Evolutionary conservation across 805 yeast species (phyloP), one percentile per base, ranked within the genome.

Genomic region (Metschnikowia henanensis): DNA sequence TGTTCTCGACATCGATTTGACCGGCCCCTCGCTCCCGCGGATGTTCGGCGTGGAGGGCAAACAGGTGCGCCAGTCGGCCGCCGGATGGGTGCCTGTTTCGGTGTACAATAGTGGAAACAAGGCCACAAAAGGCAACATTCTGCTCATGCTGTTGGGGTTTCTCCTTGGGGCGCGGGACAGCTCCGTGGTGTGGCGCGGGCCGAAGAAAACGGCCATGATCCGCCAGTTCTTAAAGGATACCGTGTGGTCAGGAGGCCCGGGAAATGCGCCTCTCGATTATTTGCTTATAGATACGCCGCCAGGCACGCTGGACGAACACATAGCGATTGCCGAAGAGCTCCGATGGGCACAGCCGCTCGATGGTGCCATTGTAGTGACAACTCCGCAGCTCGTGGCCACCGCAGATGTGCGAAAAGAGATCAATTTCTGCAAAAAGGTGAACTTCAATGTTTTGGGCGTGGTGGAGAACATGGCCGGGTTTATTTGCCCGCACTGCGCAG

Each of bases 101-200:
- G 74, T 71, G 12, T 60, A 59, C 47, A 30, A 39, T 22, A 22
- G 19, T 17, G 33, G 9, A 7, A 40, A 23, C 13, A 40, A 49
- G 34, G 28, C 44, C 43, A 64, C 21, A 64, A 75, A 45, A 58
- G 79, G 58, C 4, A 57, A 40, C 39, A 65, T 92, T 10, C 75
- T 79, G 21, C 76, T 91, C 35, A 89, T 92, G 85, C 87, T 96
- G 3, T 64, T 94, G 12, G 99, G 98, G 6, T 94, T 94, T 60
- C 65, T 94, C 39, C 66, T 94, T 6, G 83, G 84, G 20, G 84
- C 88, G 58, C 66, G 98, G 49, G 95, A 95, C 21, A 87, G 85
- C 56, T 82, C 95, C 20, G 94, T 94, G 15, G 97, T 94, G 8
- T 94, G 99, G 99, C 75, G 98, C 59, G 99, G 99, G 0, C 99